Evolutionary conservation across 257 asterid species (phyloP), one percentile per base, ranked within the genome.

Genomic region (Leptodermis oblonga): DNA sequence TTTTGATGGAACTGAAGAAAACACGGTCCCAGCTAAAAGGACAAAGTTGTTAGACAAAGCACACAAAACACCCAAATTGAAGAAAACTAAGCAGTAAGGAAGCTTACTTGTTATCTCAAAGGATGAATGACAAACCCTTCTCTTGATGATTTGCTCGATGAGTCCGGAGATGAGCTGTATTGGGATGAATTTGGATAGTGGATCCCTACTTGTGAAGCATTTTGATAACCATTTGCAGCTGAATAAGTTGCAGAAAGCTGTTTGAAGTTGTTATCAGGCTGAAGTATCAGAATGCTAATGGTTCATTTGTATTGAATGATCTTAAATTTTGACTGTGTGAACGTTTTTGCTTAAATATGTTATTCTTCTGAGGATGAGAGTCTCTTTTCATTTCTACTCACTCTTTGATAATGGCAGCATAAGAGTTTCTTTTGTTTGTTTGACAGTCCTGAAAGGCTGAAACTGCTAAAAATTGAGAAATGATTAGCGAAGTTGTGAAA

Each of bases 1-100:
- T n/a, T n/a, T n/a, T 22, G 80, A 56, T 54, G 31, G 43, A 39
- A 56, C 41, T 22, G 78, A 85, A 28, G 63, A 69, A 45, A 87
- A 77, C 60, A 62, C 30, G 37, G 39, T 43, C 46, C 65, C 67
- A 7, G 71, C 62, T 31, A 85, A 83, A 79, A 64, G 81, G 73
- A 84, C 81, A 56, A 83, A 81, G 54, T 67, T 23, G 28, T 56
- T 79, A 54, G n/a, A n/a, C n/a, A 83, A 77, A 55, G 81, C 74
- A 12, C 77, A 73, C 43, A 65, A 37, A 42, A 89, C 81, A 78
- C 48, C 9, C 36, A 83, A 80, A 70, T 75, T 79, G 8, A 85
- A 79, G 83, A 86, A 77, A 76, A 78, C 76, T 18, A 51, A 67
- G 81, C 63, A 82, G 65, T 80, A 78, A 61, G 20, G 37, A 51